Percentiles rank a stretch among this genome's conserved stretches.
Conservation (phyloP, 345 rosid species). For the Psidium guajava region DNA sequence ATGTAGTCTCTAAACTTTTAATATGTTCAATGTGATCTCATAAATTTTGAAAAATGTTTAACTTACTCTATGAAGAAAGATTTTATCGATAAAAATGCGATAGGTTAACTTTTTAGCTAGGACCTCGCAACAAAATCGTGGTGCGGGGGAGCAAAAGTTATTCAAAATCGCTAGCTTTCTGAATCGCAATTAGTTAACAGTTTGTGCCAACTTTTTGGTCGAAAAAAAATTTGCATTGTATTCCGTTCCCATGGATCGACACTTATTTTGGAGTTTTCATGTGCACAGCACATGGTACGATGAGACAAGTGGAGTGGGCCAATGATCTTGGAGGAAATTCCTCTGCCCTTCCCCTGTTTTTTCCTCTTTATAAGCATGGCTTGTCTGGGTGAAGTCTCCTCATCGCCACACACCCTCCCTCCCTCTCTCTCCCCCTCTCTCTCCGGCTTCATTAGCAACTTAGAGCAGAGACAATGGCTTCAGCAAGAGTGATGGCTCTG, state of each 20-base stretch:
- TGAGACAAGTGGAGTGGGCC: neutral
- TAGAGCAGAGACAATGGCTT: neutral
- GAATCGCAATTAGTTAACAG: no score
- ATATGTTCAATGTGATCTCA: no score
- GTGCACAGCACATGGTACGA: neutral
- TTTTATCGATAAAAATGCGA: neutral
- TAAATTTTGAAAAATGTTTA: no score
- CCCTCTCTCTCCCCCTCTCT: neutral
- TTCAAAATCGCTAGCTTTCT: neutral
- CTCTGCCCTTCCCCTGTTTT: neutral
- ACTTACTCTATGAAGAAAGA: neutral
- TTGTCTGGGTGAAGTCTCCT: neutral
- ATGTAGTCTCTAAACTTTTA: no score
- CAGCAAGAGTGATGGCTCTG: neutral
- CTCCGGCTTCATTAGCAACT: neutral
- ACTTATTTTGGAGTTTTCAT: neutral
- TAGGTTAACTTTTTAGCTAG: neutral
- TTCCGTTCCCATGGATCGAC: neutral
- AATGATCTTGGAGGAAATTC: neutral
- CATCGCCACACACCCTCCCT: neutral
- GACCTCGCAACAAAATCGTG: neutral
- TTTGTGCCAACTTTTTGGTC: no score
- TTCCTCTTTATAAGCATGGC: neutral
- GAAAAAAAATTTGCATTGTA: neutral
- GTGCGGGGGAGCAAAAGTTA: neutral